A percentile compares a stretch with the other conserved stretches of the same genome.
Evolutionary conservation across 2,329 filamentous ascomycete species (phyloP).

Genomic region (Simplicillium aogashimaense): DNA sequence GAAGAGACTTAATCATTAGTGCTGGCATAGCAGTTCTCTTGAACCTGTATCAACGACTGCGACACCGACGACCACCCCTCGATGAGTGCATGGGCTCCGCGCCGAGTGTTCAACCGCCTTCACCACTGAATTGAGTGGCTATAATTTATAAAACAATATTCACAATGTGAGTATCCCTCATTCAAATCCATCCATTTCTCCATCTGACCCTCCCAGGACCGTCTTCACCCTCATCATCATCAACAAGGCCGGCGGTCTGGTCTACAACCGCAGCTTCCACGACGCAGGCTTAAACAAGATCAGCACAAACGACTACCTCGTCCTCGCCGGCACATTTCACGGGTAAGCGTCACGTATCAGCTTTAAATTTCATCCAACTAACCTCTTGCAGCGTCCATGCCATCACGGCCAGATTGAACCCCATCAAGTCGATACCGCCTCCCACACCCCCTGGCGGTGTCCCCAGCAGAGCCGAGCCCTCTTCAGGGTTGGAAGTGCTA

Average conservation of each 20-base stretch:
- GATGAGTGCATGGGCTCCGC: too few relatives aligned
- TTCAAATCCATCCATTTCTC: neutral
- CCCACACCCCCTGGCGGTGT: slow-evolving; percentile 25
- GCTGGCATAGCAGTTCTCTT: too few relatives aligned
- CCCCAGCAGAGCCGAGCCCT: slow-evolving; percentile 46
- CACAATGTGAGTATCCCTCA: slow-evolving; percentile 10
- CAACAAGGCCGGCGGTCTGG: slow-evolving; percentile 93
- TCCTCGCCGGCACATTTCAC: slow-evolving; percentile 94
- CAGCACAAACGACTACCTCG: slow-evolving; percentile 90
- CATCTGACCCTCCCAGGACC: slow-evolving; percentile 50
- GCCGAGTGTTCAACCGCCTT: too few relatives aligned
- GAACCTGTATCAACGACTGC: too few relatives aligned
- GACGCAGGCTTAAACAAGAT: slow-evolving; percentile 77
- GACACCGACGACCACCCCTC: too few relatives aligned
- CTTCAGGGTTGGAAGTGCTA: slow-evolving; percentile 80
- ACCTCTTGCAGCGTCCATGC: slow-evolving; percentile 48
- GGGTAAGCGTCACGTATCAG: slow-evolving; percentile 47
- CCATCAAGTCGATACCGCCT: slow-evolving; percentile 31
- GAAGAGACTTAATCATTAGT: too few relatives aligned
- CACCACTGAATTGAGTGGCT: too few relatives aligned
- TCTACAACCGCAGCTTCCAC: slow-evolving; percentile 93
- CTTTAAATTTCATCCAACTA: neutral
- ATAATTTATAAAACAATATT: too few relatives aligned
- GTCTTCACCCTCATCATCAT: slow-evolving; percentile 95
- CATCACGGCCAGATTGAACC: slow-evolving; percentile 54